Base-by-base conservation (phyloP, 2,329 filamentous ascomycete species). In the Penicillium sp. region DNA sequence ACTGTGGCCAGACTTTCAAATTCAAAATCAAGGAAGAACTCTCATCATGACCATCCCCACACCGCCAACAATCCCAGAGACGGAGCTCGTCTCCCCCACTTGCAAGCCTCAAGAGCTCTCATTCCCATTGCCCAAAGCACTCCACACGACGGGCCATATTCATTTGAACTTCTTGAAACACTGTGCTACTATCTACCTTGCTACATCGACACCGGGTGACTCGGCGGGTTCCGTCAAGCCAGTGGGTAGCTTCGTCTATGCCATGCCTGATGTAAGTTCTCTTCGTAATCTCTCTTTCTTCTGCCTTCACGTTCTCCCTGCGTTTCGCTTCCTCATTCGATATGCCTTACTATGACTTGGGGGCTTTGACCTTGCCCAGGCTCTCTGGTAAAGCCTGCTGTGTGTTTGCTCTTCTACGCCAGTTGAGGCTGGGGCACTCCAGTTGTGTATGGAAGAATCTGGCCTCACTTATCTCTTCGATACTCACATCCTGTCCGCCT, bases 181-280 rank as follows among this genome's bases (percentile, higher is more conserved):
- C 27, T 84, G 81, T 50, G 70, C 82, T 11, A 78, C 86, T 44
- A 76, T 87, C 11, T 87, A 87, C 70, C 75, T 88, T 46, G 81
- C 83, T 0, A 85, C 82, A 0, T 83, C 82, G 7, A 77, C 79
- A 2, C 70, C 79, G 1, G 83, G 75, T 2, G 75, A 79, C 43
- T 73, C 72, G 19, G 67, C 70, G 0, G 70, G 70, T 11, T 69
- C 69, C 52, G 69, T 73, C 35, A 78, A 84, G 41, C 79, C 84
- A 51, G 83, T 98, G 76, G 94, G 95, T 3, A 96, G 92, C 51
- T 94, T 98, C 71, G 91, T 98, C 47, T 98, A 96, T 73, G 91
- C 93, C 2, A 85, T 99, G 74, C 94, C 95, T 16, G 90, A 96
- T 78, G 95, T 96, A 79, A 68, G 81, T 72, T 33, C 31, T 54